Evolutionary conservation across 1,284 basidiomycete genomes (phyloP).

Genomic region (Sphagnurus paluster): DNA sequence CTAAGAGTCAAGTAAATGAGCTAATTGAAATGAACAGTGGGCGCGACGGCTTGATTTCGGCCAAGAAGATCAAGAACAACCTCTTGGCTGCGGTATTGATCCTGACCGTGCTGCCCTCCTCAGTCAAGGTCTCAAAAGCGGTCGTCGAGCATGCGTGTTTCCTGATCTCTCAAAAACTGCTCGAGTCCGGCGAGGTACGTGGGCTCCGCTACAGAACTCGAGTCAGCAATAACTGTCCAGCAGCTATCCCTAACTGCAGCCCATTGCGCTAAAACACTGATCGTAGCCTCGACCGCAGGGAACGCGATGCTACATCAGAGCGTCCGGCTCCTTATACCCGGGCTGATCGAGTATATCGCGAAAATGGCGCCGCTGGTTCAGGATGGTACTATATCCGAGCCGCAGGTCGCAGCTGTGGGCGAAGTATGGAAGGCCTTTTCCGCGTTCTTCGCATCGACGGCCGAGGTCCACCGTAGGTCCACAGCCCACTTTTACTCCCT

Average conservation of each 20-base stretch:
- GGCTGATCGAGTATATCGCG: constrained; percentile 77
- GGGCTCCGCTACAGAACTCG: too few relatives aligned
- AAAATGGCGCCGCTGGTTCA: constrained; percentile 60
- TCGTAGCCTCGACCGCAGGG: constrained; percentile 64
- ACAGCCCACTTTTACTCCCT: background rate
- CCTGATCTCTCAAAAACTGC: constrained; percentile 77
- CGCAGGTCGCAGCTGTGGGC: constrained; percentile 60
- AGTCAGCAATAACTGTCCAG: too few relatives aligned
- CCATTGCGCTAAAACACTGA: constrained; percentile 84
- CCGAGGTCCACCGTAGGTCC: constrained; percentile 65
- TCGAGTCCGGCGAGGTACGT: constrained; percentile 68
- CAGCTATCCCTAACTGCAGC: constrained; percentile 80
- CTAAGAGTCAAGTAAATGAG: constrained; percentile 7
- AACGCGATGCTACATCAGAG: constrained; percentile 73
- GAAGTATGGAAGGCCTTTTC: constrained; percentile 85
- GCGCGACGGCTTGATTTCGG: constrained; percentile 74
- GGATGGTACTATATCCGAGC: constrained; percentile 54
- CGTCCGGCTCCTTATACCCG: constrained; percentile 73
- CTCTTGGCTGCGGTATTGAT: constrained; percentile 85
- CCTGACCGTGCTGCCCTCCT: constrained; percentile 76
- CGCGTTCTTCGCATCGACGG: constrained; percentile 57
- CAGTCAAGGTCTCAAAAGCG: constrained; percentile 68
- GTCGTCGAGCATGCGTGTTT: constrained; percentile 87
- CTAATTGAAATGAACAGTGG: constrained; percentile 49
- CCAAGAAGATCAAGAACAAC: constrained; percentile 90